phyloP scores from a whole-genome alignment of 2,329 filamentous ascomycete species.

The Xylariaceae sp. region DNA sequence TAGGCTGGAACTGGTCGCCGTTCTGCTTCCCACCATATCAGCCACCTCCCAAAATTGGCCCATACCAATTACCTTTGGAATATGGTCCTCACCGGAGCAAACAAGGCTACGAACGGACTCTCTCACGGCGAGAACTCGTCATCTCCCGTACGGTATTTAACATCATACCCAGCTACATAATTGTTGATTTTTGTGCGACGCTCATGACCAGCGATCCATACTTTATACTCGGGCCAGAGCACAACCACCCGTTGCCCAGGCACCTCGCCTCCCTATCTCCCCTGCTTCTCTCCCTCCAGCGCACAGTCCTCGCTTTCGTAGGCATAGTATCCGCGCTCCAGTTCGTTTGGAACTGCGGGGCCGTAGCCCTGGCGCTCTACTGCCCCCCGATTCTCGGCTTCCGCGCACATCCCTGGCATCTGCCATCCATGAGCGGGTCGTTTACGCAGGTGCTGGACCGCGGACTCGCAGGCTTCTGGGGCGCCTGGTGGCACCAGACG shows the following conservation, averaged over 20 bases:
- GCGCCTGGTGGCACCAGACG: conserved; percentile 87
- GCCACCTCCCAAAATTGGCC: conserved; percentile 46
- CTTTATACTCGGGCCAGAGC: conserved; percentile 63
- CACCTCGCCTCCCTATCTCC: conserved; percentile 51
- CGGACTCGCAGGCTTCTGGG: conserved; percentile 84
- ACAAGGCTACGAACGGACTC: conserved; percentile 53
- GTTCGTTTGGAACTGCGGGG: conserved; percentile 64
- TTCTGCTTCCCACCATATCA: conserved; percentile 51
- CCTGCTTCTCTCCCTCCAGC: conserved; percentile 57
- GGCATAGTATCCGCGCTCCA: conserved; percentile 66
- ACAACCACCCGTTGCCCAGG: conserved; percentile 50
- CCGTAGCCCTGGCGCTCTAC: conserved; percentile 60
- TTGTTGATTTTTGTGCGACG: conserved; percentile 73
- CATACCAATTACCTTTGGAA: conserved; percentile 46
- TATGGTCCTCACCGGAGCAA: conserved; percentile 49
- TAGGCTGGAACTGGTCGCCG: conserved; percentile 65
- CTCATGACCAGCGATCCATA: conserved; percentile 79
- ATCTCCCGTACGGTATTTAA: conserved; percentile 52
- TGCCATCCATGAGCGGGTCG: conserved; percentile 62
- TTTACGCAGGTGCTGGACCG: conserved; percentile 63
- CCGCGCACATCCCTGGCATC: conserved; percentile 57
- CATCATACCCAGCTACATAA: conserved; percentile 62
- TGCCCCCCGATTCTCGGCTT: conserved; percentile 58
- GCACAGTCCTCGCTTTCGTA: conserved; percentile 60
- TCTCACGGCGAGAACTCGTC: conserved; percentile 53